Base-by-base conservation (phyloP, 2,329 filamentous ascomycete genomes). In the Ceratocystis lukuohia region DNA sequence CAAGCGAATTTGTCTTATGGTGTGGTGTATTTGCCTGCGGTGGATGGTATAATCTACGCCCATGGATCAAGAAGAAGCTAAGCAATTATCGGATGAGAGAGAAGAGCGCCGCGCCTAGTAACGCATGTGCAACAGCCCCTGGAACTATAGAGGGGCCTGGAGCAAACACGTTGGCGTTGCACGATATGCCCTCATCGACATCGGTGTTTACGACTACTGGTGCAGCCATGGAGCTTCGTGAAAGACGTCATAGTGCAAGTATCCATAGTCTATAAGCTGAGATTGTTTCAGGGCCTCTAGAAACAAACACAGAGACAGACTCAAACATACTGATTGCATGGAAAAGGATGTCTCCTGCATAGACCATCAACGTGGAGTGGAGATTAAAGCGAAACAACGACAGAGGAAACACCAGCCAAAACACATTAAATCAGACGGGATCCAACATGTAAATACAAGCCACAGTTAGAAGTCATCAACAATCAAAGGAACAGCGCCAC, bases 1-100 rank as follows among this genome's bases (percentile, higher is more conserved):
- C 80, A 0, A 82, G 82, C 0, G 86, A 89, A 72, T 77, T 89
- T 64, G 75, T 79, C 0, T 76, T 89, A 1, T 89, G 87, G 87
- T 78, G 83, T 53, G 86, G 86, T 0, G 79, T 88, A 1, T 85
- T 88, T 73, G 80, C 81, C 0, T 85, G 82, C 67, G 86, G 86
- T 0, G 83, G 80, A 1, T 85, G 85, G 68, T 88, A 84, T 71
- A 87, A 88, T 69, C 72, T 88, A 2, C 65, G 78, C 12, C 85
- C 86, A 1, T 86, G 83, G 83, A 68, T 82, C 0, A 73, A 73
- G 67, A 72, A 74, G 64, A 78, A 74, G 69, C 66, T 75, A 46
- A 69, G 69, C 62, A 69, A 70, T 28, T 70, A 71, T 50, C 69
- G 69, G 61, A 33, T 50, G 50, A 45, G 44, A 17, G 17, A 59